Base-by-base conservation (phyloP, 768 basidiomycete species). In the Termitomyces titanicus region DNA sequence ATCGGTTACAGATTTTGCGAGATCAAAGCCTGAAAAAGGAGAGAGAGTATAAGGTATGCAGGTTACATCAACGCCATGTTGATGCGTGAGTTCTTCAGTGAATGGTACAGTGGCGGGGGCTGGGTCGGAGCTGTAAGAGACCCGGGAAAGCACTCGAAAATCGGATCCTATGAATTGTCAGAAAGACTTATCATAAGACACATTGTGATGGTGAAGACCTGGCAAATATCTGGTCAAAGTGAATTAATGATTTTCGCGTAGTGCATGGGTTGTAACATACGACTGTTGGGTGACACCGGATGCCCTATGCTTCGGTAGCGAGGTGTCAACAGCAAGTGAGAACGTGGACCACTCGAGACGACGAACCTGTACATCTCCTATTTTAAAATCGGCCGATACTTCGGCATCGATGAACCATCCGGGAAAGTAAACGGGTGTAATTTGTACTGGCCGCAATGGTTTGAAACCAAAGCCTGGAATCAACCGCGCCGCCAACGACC, bases 361-460 rank as follows among this genome's bases (percentile, higher is more conserved):
- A 51, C 22, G 24, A n/a, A 66, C 73, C 57, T 72, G 67, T 27
- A 59, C 56, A 20, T 51, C 65, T 31, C 65, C 59, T 20, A 64
- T 45, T 48, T 64, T 52, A 58, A 67, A 70, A 60, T 70, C 70
- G 10, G 68, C 76, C 60, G 78, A 69, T 17, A 82, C 61, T 63
- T 84, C 80, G 9, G 75, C 81, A 59, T 82, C 80, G 29, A 86
- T 67, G 29, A 83, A 70, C 86, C 86, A 88, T 11, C 74, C 77
- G 3, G 86, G 86, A 49, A 84, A 79, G 63, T 86, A 88, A 3
- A 83, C 67, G 7, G 84, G 77, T 44, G 74, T 69, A 24, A 83
- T 72, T 22, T 74, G 76, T 12, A 68, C 64, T 22, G 85, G 84
- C 46, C 62, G 73, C 4, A 78, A 56, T 47, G 74, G 68, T 39